Conservation (phyloP, 2,329 filamentous ascomycete genomes). For the Colletotrichum sp. region DNA sequence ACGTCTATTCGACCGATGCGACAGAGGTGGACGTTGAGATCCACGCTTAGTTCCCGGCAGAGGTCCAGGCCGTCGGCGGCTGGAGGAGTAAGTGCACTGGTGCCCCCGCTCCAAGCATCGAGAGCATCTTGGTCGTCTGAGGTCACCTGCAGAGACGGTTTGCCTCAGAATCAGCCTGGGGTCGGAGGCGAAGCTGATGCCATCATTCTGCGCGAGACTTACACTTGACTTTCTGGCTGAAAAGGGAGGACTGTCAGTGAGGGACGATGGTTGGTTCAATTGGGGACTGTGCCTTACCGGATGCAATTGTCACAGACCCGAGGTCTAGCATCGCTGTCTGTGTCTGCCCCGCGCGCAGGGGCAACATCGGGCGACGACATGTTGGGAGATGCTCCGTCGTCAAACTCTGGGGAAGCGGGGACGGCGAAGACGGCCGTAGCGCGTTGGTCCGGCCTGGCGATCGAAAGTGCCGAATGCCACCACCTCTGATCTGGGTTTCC, state of each 20-base stretch:
- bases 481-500: neutral
- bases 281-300: neutral
- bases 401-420: neutral
- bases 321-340: neutral
- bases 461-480: neutral
- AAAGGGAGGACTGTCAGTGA: neutral
- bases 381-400: neutral
- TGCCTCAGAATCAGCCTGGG: neutral
- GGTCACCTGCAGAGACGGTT: neutral
- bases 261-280: neutral
- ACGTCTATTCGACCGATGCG: neutral
- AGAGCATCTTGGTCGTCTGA: neutral
- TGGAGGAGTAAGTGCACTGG: constrained; percentile 14
- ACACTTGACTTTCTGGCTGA: neutral
- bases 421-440: neutral
- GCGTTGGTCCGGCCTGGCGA: neutral
- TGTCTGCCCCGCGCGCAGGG: neutral
- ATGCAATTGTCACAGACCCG: neutral
- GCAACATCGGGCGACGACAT: neutral
- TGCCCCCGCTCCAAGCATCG: neutral
- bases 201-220: neutral
- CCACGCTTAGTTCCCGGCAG: neutral
- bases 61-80: constrained; percentile 18
- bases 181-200: neutral
- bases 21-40: neutral